phyloP scores from a whole-genome alignment of 495 filamentous ascomycete species.

The Aspergillus saccharolyticus region DNA sequence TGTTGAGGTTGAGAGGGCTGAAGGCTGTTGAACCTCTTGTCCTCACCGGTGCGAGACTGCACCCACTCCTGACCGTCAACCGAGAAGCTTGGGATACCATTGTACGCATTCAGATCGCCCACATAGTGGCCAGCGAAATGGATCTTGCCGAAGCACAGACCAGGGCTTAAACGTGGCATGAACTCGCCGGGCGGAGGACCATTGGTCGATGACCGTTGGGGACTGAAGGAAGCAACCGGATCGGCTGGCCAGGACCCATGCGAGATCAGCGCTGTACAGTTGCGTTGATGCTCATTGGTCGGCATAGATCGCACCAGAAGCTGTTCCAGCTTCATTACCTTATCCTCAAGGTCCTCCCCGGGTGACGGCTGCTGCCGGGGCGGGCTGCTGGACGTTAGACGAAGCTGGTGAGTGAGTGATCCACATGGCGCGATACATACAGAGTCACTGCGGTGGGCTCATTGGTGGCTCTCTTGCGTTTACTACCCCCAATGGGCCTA shows the following conservation, averaged over 20 bases:
- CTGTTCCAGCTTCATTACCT: not conserved
- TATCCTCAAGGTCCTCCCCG: not conserved
- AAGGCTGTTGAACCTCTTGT: not conserved
- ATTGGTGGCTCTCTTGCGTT: not conserved
- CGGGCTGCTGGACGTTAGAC: not conserved
- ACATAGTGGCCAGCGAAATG: slow-evolving; percentile 4
- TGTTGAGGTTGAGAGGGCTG: not conserved
- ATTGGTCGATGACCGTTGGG: not conserved
- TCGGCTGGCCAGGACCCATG: not conserved
- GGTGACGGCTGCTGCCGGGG: not conserved
- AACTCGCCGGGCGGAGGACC: not conserved
- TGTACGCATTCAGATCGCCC: not conserved
- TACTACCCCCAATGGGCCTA: not conserved
- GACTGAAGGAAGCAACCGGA: not conserved
- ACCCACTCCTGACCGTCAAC: slow-evolving; percentile 3
- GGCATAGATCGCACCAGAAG: not conserved
- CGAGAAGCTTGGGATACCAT: slow-evolving; percentile 2
- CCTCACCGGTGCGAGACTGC: not conserved
- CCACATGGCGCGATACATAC: not conserved
- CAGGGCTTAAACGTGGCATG: not conserved
- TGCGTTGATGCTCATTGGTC: not conserved
- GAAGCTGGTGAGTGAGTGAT: not conserved
- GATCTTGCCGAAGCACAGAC: slow-evolving; percentile 4
- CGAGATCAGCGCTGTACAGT: not conserved
- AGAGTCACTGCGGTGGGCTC: not conserved